Evolutionary conservation across 140 eudicot species (phyloP), one percentile per base, ranked within the genome.

Genomic region (Ambrosia hybrid): DNA sequence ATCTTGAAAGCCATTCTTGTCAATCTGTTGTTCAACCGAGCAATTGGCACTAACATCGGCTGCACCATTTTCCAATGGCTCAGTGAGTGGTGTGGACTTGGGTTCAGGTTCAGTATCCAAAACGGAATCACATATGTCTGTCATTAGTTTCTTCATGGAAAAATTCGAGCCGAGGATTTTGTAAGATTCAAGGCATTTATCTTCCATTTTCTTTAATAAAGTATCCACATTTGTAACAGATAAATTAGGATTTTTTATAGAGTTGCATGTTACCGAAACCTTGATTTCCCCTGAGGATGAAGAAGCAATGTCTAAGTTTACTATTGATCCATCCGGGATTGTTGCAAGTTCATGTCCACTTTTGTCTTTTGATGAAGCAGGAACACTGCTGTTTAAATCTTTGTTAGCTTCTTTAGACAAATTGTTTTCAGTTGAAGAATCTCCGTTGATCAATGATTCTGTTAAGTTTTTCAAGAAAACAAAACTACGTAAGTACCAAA

Each of bases 201-300:
- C 91, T 78, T 88, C 88, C 73, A 94, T 83, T 37, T 61, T 66
- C 62, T 86, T 73, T 15, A 87, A 38, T 71, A 86, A 71, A 12
- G 72, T 60, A 49, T 88, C 94, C 16, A 86, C 77, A 69, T 82
- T 73, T 64, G 88, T 90, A 68, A 74, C 37, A 9, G 72, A 77
- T 64, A 87, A 73, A 39, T 82, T 77, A 30, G 88, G 79, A 53
- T 71, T 76, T 45, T 45, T 69, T 51, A 14, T 43, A 72, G 80
- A 34, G 68, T 85, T 73, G 67, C 82, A 83, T 84, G 76, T 86
- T 57, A 87, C 30, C 63, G 79, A 75, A 73, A 94, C 75, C 78
- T 83, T 88, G 77, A 83, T 84, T 76, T 88, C 94, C 11, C 95
- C 97, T 1, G 43, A 59, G 8, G 81, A 75, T 46, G 97, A 86